These are phyloP conservation scores for Monosporascus sp. DNA, from an alignment of 2,329 filamentous ascomycete species.

Conservation along the genomic window DNA sequence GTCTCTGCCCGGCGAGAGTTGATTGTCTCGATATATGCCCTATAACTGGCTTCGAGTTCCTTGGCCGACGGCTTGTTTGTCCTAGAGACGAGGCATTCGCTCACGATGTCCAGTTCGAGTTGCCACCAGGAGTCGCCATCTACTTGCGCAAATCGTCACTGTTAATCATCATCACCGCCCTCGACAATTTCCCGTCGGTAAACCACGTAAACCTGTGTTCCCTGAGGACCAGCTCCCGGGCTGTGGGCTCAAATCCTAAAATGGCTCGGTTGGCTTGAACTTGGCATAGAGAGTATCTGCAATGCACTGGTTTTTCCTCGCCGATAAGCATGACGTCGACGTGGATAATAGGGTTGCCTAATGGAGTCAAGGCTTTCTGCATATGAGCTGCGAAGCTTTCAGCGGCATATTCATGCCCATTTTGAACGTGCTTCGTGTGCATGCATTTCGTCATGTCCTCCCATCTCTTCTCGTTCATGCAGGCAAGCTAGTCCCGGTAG, in stretches of 20 bases:
- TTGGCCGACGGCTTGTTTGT: constrained; percentile 2
- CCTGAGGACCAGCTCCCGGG: constrained; percentile 6
- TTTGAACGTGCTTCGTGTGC: constrained; percentile 10
- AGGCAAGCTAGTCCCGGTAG: constrained; percentile 7
- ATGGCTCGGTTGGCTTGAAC: constrained; percentile 6
- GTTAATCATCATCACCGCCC: constrained; percentile 7
- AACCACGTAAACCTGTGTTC: constrained; percentile 12
- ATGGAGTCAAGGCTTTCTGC: constrained; percentile 5
- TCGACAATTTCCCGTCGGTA: constrained; percentile 10
- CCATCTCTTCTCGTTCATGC: constrained; percentile 14
- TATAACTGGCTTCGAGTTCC: constrained; percentile 6
- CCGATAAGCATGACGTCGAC: constrained; percentile 11
- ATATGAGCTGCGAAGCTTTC: constrained; percentile 7
- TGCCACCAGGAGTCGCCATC: constrained; percentile 3
- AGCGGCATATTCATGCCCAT: constrained; percentile 9
- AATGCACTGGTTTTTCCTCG: constrained; percentile 6
- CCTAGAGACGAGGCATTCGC: constrained; percentile 5
- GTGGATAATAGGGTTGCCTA: constrained; percentile 8
- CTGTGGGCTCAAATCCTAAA: constrained; percentile 10
- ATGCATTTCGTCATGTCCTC: constrained; percentile 8
- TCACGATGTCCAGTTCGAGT: constrained; percentile 8
- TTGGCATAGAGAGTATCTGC: constrained; percentile 10
- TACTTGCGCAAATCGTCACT: constrained; percentile 13
- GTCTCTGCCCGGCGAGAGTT: constrained; percentile 4
- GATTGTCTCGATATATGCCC: constrained; percentile 9